Evolutionary conservation across 2,329 filamentous ascomycete species (phyloP), one percentile per base, ranked within the genome.

Genomic region (Sporothrix inflata): DNA sequence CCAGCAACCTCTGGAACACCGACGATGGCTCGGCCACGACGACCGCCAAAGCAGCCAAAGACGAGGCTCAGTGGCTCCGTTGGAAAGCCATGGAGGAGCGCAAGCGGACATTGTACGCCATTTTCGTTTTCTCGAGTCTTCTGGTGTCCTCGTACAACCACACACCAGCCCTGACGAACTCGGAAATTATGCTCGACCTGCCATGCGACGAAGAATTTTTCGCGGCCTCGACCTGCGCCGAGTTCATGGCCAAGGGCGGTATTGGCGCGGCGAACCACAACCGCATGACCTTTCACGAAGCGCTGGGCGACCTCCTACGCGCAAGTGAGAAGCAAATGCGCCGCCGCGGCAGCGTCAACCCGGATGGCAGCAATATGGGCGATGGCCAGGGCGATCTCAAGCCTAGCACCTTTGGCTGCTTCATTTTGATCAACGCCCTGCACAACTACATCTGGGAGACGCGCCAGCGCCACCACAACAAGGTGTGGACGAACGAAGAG

Each of bases 401-500:
- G 75, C 94, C 94, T 0, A 98, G 95, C 82, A 94, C 94, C 0
- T 97, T 97, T 79, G 96, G 95, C 9, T 97, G 94, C 79, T 85
- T 98, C 40, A 88, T 98, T 6, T 83, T 99, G 74, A 98, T 98
- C 79, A 95, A 97, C 79, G 94, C 96, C 3, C 85, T 98, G 30
- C 96, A 98, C 82, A 98, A 98, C 77, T 98, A 97, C 81, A 98
- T 98, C 60, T 98, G 96, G 96, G 95, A 98, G 82, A 98, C 94
- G 0, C 88, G 95, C 30, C 94, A 97, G 81, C 87, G 94, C 69
- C 94, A 98, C 77, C 91, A 94, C 77, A 94, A 92, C 76, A 91
- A 94, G 74, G 86, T 94, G 66, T 98, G 95, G 95, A 97, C 94
- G 1, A 89, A 91, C 45, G 91, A 95, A 75, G 95, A 98, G 81